Conservation (phyloP, 1,284 basidiomycete species). For the Somion occarium region DNA sequence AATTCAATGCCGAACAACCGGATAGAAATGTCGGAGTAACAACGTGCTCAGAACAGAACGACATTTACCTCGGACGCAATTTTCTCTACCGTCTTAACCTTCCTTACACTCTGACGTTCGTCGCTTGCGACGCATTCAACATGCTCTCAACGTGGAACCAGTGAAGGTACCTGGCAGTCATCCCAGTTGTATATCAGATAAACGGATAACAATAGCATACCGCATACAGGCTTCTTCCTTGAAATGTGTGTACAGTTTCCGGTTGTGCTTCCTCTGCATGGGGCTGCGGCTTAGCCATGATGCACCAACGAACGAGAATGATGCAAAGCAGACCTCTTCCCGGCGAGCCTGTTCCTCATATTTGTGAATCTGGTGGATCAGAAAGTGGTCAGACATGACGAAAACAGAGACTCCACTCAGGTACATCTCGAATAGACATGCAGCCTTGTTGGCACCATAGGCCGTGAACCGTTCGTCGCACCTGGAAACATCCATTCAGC, state of each 20-base stretch:
- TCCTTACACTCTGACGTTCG: constrained; percentile 62
- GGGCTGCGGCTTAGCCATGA: background rate
- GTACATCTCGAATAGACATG: constrained; percentile 63
- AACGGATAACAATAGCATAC: constrained; percentile 27
- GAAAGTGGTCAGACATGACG: constrained; percentile 79
- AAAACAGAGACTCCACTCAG: constrained; percentile 69
- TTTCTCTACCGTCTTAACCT: constrained; percentile 48
- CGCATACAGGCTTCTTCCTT: constrained; percentile 69
- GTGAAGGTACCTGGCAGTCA: constrained; percentile 31
- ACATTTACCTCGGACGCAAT: constrained; percentile 34
- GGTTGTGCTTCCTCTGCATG: constrained; percentile 64
- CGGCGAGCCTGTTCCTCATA: constrained; percentile 73
- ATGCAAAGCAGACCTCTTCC: constrained; percentile 46
- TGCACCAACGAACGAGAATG: background rate
- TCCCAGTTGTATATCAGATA: too few relatives aligned
- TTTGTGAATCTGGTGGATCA: constrained; percentile 79
- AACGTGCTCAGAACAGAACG: background rate
- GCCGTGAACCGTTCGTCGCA: constrained; percentile 88
- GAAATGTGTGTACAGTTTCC: constrained; percentile 73
- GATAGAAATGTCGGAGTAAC: too few relatives aligned
- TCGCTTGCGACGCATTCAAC: constrained; percentile 43
- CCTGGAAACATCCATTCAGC: constrained; percentile 31
- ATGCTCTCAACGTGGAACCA: constrained; percentile 44
- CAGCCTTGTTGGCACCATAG: constrained; percentile 73
- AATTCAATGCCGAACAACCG: background rate